phyloP scores from a whole-genome alignment of 768 basidiomycete genomes.

The Hericium coralloides region DNA sequence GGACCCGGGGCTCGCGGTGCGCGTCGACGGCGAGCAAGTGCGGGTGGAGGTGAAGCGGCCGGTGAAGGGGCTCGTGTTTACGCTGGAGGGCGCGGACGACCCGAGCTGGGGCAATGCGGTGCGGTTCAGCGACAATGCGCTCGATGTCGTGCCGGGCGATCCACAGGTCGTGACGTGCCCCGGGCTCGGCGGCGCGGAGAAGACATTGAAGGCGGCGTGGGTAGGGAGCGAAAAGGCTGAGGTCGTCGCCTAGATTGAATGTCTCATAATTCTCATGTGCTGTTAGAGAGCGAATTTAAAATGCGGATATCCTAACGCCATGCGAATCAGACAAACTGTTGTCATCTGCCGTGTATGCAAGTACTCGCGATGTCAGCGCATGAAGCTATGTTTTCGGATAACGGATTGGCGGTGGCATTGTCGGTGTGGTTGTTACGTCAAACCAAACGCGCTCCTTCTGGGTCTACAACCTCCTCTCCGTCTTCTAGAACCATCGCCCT shows the following conservation, averaged over 20 bases:
- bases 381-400: no score
- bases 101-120: conserved; percentile 26
- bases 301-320: no score
- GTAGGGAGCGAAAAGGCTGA: neutral
- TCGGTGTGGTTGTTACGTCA: no score
- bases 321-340: no score
- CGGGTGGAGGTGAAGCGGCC: conserved; percentile 52
- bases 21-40: conserved; percentile 57
- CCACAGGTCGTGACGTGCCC: conserved; percentile 55
- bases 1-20: conserved; percentile 44
- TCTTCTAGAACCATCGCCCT: no score
- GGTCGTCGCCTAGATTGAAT: neutral
- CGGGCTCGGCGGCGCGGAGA: conserved; percentile 57
- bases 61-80: conserved; percentile 82
- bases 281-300: no score
- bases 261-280: no score
- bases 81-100: conserved; percentile 31
- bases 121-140: conserved; percentile 81
- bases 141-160: conserved; percentile 86
- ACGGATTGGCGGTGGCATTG: no score
- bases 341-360: no score
- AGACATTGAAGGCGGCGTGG: conserved; percentile 37
- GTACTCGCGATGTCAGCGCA: no score
- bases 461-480: no score
- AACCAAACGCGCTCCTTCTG: no score